Evolutionary conservation across 2,329 filamentous ascomycete species (phyloP), one percentile per base, ranked within the genome.

Genomic region (Nemania sp.): DNA sequence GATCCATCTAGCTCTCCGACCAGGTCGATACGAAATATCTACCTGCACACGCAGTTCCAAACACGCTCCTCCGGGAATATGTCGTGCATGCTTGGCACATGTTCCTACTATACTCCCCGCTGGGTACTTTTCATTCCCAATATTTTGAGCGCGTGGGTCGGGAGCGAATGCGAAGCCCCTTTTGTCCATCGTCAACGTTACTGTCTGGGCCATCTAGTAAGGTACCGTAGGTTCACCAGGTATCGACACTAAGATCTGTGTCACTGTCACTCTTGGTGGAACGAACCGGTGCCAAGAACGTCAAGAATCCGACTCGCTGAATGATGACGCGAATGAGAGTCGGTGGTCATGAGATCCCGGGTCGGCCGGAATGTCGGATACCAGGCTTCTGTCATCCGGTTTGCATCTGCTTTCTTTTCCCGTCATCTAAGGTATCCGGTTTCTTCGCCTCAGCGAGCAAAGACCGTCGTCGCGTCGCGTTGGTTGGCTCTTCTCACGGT

Each of bases 51-150:
- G 29, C 45, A 47, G 15, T 43, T 15, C 15, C 25, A 49, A 11
- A 45, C 46, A 18, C 32, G 42, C 25, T 50, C 59, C 59, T 58
- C 29, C 46, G 51, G 55, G 59, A 62, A 29, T 37, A 62, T 62
- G 55, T 43, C 21, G 50, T 54, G 46, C 50, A 58, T 52, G 12
- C 35, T 48, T 43, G 60, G 51, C 51, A 54, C 35, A n/a, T 35
- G 18, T 56, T 49, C 58, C 47, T 57, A 32, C 42, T 42, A n/a
- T n/a, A 35, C 43, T 58, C 15, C 35, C 4, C 35, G 12, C 35
- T n/a, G 35, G 15, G 35, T n/a, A 39, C 35, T 7, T 13, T 13
- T 15, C 18, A 59, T 54, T 59, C 34, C 34, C 55, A 37, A 55
- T 59, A 56, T 59, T 53, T 59, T 48, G 51, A 47, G 59, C 47